Base-by-base conservation (phyloP, 2,329 filamentous ascomycete species). In the Helotiales sp. region DNA sequence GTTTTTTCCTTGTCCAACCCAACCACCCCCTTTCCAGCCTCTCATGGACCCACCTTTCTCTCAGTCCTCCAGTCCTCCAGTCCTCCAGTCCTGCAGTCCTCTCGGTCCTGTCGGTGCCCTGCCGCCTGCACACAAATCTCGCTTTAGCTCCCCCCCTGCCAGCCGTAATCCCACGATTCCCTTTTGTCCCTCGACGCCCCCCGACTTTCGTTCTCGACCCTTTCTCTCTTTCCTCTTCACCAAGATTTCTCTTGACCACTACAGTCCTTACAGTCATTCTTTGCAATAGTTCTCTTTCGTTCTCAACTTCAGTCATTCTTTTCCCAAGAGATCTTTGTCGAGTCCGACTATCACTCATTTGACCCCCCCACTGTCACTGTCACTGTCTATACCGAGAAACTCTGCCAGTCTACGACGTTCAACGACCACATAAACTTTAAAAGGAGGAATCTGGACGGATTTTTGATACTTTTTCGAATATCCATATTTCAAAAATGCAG, bases 341-440 rank as follows among this genome's bases (percentile, higher is more conserved):
- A 76, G 77, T 77, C 71, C 71, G 75, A 77, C 72, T 77, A 75
- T 76, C 76, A 75, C 75, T 76, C 73, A 40, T 70, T 75, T 61
- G 55, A 62, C 61, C 49, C n/a, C n/a, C n/a, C n/a, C n/a, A n/a
- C n/a, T n/a, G n/a, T n/a, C n/a, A n/a, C n/a, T n/a, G n/a, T n/a
- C 50, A 63, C 67, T 66, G 65, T 68, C 63, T 54, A 71, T 63
- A 66, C 67, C 69, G 60, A 71, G 63, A 63, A 64, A 63, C 45
- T 34, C 30, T 59, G 28, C 22, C 54, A 30, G 28, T 58, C 52
- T 15, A 37, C 28, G 22, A 63, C 49, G 11, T 52, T 45, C 60
- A 64, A 61, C 60, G 59, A 69, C 74, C 71, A 70, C 73, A 75
- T 70, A 72, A 76, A 68, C 71, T 75, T 62, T 69, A 61, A 63